phyloP scores from a whole-genome alignment of 2,329 filamentous ascomycete genomes.

The Talaromyces sp. region DNA sequence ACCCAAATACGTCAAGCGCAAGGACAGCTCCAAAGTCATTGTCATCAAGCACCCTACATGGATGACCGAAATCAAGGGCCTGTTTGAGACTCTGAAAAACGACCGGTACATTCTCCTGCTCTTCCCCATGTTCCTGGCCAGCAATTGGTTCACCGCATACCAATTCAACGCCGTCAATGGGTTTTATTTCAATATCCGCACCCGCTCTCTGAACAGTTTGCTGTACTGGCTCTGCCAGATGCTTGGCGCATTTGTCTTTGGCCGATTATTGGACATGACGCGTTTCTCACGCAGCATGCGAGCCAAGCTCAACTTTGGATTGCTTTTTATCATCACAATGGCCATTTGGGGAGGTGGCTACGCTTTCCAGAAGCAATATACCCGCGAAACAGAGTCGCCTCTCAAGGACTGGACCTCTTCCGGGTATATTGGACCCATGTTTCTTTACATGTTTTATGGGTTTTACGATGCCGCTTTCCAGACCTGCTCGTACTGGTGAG shows the following conservation, averaged over 20 bases:
- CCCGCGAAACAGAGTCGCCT: slow-evolving; percentile 36
- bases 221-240: slow-evolving; percentile 80
- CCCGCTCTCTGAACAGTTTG: slow-evolving; percentile 68
- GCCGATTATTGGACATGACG: slow-evolving; percentile 62
- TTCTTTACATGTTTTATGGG: slow-evolving; percentile 86
- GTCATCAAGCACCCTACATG: slow-evolving; percentile 88
- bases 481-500: slow-evolving; percentile 79
- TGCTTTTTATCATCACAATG: slow-evolving; percentile 66
- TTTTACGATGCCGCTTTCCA: slow-evolving; percentile 89
- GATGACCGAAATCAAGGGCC: slow-evolving; percentile 70
- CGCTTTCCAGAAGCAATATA: slow-evolving; percentile 63
- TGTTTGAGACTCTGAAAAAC: slow-evolving; percentile 64
- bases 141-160: slow-evolving; percentile 76
- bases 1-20: slow-evolving; percentile 65
- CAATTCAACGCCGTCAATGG: slow-evolving; percentile 71
- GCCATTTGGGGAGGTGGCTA: slow-evolving; percentile 79
- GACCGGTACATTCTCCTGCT: slow-evolving; percentile 70
- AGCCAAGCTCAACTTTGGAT: slow-evolving; percentile 58
- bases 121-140: slow-evolving; percentile 77
- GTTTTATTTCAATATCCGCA: slow-evolving; percentile 67
- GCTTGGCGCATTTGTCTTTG: slow-evolving; percentile 67
- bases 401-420: slow-evolving; percentile 60
- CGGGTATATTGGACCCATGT: slow-evolving; percentile 72
- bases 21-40: slow-evolving; percentile 74
- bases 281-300: slow-evolving; percentile 58